Percentiles rank a stretch among this genome's conserved stretches.
These are phyloP conservation scores for Penicillium sp. DNA, from an alignment of 2,329 filamentous ascomycete species.

Conservation along the genomic window DNA sequence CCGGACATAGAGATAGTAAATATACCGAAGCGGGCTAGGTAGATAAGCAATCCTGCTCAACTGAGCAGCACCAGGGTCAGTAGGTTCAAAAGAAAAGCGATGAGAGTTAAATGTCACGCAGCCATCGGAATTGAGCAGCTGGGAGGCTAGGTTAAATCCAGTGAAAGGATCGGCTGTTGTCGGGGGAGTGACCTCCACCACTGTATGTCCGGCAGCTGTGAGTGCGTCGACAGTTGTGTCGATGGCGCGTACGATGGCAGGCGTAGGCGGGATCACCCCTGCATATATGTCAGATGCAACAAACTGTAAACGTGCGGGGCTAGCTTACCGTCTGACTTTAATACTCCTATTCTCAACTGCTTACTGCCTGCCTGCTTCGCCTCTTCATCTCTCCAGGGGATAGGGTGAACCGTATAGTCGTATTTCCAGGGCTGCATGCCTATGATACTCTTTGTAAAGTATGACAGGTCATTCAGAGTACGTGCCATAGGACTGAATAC, in stretches of 20 bases:
- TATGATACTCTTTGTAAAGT: conserved; percentile 76
- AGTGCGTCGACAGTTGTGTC: conserved; percentile 68
- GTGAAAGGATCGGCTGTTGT: conserved; percentile 72
- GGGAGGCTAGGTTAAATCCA: conserved; percentile 70
- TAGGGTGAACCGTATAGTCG: conserved; percentile 77
- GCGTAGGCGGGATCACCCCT: conserved; percentile 78
- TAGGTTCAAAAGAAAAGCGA: conserved; percentile 72
- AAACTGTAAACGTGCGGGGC: not conserved
- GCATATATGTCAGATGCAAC: not conserved
- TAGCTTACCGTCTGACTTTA: conserved; percentile 63
- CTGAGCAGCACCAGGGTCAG: conserved; percentile 72
- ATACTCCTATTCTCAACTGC: conserved; percentile 68
- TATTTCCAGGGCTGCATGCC: conserved; percentile 85
- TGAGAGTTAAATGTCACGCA: conserved; percentile 74
- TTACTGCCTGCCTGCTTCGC: conserved; percentile 59
- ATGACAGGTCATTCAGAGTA: conserved; percentile 74
- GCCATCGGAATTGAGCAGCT: conserved; percentile 80
- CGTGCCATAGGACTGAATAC: conserved; percentile 92
- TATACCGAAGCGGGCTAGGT: conserved; percentile 68
- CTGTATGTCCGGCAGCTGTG: conserved; percentile 67
- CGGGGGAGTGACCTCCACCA: conserved; percentile 63
- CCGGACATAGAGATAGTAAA: conserved; percentile 88
- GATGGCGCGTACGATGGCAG: conserved; percentile 75
- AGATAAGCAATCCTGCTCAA: conserved; percentile 71
- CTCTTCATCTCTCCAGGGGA: conserved; percentile 68